Evolutionary conservation across 352 stramenopile genomes (phyloP), one percentile per base, ranked within the genome.

Genomic region (Globisporangium okanoganense): DNA sequence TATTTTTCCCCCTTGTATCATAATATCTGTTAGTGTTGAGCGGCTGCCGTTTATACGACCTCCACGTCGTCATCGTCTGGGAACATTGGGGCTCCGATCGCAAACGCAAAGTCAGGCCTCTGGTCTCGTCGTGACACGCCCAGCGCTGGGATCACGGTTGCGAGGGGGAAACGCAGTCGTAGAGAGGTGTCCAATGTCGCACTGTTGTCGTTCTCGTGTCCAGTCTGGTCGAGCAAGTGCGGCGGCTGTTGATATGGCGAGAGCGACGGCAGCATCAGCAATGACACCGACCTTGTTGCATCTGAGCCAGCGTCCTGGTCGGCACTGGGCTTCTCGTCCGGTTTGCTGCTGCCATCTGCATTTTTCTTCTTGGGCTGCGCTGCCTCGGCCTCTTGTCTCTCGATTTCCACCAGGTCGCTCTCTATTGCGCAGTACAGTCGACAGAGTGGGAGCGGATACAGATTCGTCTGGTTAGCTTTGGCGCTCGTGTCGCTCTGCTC

Each of bases 1-100:
- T n/a, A n/a, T n/a, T n/a, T n/a, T n/a, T n/a, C n/a, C n/a, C n/a
- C n/a, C n/a, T n/a, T n/a, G n/a, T n/a, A n/a, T n/a, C n/a, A n/a
- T n/a, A n/a, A n/a, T 33, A 6, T 33, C 29, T 33, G 29, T 33
- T 33, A 6, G 29, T 33, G 3, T 33, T 6, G 6, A 33, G 6
- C 29, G 6, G 29, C 6, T 33, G 3, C 18, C 14, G 5, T 8
- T 55, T 40, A 55, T 55, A 16, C 27, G n/a, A 12, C 38, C 8
- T 40, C 16, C 9, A 52, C 54, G 14, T 70, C 61, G 12, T 75
- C 64, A n/a, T 76, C 68, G 3, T 61, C 44, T 9, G 56, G 49
- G 56, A 78, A 76, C 40, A 76, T 54, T 0, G 68, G 59, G 1
- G 73, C 48, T 16, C 48, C 65, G 9, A 78, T 59, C 12, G 69